phyloP scores from a whole-genome alignment of 176 grass and related monocot species.

The Triticum turgidum region DNA sequence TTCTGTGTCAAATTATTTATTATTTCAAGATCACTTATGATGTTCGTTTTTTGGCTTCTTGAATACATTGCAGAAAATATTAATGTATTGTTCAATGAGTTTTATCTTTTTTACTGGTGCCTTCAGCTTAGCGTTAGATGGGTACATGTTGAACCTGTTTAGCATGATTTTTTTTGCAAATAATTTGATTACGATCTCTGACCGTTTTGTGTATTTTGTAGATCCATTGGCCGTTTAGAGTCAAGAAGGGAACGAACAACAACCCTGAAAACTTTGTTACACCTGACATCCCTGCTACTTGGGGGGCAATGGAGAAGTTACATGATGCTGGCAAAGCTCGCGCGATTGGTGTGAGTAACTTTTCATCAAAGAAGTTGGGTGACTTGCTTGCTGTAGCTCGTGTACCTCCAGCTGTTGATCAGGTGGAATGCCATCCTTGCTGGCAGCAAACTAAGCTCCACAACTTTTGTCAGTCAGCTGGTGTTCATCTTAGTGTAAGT shows the following conservation, averaged over 20 bases:
- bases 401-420: slow-evolving; percentile 61
- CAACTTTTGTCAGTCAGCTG: slow-evolving; percentile 50
- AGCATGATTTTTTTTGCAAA: neutral
- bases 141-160: neutral
- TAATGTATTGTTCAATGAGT: neutral
- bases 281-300: slow-evolving; percentile 60
- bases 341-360: slow-evolving; percentile 77
- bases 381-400: slow-evolving; percentile 58
- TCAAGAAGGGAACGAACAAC: slow-evolving; percentile 52
- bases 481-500: slow-evolving; percentile 76
- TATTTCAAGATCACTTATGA: too few species aligned
- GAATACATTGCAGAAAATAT: too few species aligned
- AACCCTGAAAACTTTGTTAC: slow-evolving; percentile 48
- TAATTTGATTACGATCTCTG: neutral
- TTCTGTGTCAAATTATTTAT: too few species aligned
- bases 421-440: slow-evolving; percentile 76
- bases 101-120: neutral
- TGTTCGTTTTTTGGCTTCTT: too few species aligned
- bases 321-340: slow-evolving; percentile 70
- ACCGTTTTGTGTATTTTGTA: slow-evolving; percentile 22
- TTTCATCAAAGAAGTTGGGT: slow-evolving; percentile 71
- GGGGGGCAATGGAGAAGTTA: slow-evolving; percentile 70
- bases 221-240: slow-evolving; percentile 82
- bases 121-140: neutral
- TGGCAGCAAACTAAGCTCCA: slow-evolving; percentile 74